phyloP scores from a whole-genome alignment of 2,329 filamentous ascomycete genomes.

The Xylariaceae sp. region DNA sequence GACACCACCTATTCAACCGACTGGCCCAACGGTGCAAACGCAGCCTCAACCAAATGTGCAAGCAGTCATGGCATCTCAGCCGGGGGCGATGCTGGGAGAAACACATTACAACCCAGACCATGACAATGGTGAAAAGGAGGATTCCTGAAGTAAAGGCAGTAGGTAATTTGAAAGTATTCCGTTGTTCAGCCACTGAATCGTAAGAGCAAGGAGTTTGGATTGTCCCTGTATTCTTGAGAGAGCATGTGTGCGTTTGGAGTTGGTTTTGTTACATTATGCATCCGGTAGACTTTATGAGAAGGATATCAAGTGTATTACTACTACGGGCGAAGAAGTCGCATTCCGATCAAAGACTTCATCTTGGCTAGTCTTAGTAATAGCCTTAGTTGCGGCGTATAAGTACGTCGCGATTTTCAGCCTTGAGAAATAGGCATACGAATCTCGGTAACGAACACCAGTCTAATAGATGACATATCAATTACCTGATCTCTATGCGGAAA shows the following conservation, averaged over 20 bases:
- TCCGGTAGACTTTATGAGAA: constrained; percentile 10
- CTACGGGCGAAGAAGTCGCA: constrained; percentile 8
- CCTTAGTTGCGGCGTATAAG: constrained; percentile 4
- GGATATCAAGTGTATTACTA: constrained; percentile 16
- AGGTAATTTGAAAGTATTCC: constrained; percentile 8
- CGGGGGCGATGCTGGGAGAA: constrained; percentile 66
- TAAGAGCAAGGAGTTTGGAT: constrained; percentile 27
- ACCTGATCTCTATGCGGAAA: not conserved
- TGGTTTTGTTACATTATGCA: constrained; percentile 28
- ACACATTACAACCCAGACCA: constrained; percentile 73
- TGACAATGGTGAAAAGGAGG: constrained; percentile 48
- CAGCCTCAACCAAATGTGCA: constrained; percentile 62
- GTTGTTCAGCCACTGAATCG: constrained; percentile 8
- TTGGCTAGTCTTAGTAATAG: not conserved
- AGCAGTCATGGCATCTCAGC: constrained; percentile 63
- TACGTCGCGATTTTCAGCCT: constrained; percentile 1
- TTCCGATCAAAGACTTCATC: not conserved
- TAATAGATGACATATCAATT: not conserved
- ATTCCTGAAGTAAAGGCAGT: constrained; percentile 28
- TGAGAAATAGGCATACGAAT: constrained; percentile 7
- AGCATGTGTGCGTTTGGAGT: constrained; percentile 35
- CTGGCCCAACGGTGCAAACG: constrained; percentile 61
- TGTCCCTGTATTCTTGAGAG: constrained; percentile 33
- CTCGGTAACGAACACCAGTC: constrained; percentile 7
- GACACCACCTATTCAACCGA: constrained; percentile 51